Evolutionary conservation across 768 basidiomycete species (phyloP).

Genomic region (Boletus vinaceobasis): DNA sequence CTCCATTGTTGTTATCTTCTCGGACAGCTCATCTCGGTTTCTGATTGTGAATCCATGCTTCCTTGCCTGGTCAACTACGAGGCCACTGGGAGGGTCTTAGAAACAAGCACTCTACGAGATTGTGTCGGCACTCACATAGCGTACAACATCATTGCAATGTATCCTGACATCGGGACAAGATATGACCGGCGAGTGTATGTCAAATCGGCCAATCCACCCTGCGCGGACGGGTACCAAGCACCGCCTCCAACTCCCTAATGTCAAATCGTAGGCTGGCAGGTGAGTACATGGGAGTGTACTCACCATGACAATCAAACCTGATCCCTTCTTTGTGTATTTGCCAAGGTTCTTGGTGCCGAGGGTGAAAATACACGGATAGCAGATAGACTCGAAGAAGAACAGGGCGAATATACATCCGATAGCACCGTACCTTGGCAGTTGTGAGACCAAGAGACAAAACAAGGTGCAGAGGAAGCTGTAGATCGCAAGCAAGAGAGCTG

Average conservation of each 20-base stretch:
- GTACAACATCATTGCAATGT: slow-evolving; percentile 54
- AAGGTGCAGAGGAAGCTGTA: slow-evolving; percentile 51
- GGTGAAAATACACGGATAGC: slow-evolving; percentile 68
- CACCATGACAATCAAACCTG: slow-evolving; percentile 63
- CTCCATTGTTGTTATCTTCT: slow-evolving; percentile 12
- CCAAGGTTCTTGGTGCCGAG: slow-evolving; percentile 64
- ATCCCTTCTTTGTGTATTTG: slow-evolving; percentile 56
- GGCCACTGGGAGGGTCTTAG: slow-evolving; percentile 37
- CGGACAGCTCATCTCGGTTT: slow-evolving; percentile 42
- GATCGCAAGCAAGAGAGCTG: slow-evolving; percentile 55
- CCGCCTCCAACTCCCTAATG: slow-evolving; percentile 58
- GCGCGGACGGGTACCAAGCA: slow-evolving; percentile 66
- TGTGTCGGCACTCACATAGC: slow-evolving; percentile 43
- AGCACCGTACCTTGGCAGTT: slow-evolving; percentile 50
- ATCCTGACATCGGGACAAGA: slow-evolving; percentile 58
- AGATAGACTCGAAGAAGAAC: slow-evolving; percentile 77
- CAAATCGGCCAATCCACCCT: slow-evolving; percentile 52
- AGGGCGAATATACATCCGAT: slow-evolving; percentile 59
- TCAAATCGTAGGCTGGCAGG: not conserved
- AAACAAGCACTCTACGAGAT: not conserved
- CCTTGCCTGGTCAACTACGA: slow-evolving; percentile 49
- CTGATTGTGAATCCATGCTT: slow-evolving; percentile 50
- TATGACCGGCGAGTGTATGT: slow-evolving; percentile 52
- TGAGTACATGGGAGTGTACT: not conserved
- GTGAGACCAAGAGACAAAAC: slow-evolving; percentile 50